phyloP scores from a whole-genome alignment of 2,329 filamentous ascomycete genomes.

The Lizonia empirigonia region DNA sequence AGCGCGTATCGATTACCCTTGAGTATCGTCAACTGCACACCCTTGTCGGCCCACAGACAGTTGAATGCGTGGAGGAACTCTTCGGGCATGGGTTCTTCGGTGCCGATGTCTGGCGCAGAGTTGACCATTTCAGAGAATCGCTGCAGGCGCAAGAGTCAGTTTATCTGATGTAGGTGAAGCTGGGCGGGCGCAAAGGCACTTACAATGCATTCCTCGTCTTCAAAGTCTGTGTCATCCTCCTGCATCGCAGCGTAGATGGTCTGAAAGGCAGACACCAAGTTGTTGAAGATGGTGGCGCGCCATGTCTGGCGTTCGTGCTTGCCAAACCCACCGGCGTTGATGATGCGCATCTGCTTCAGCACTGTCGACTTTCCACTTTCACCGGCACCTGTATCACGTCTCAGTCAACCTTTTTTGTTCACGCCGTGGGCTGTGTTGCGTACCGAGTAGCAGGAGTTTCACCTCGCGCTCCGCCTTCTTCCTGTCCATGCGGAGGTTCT shows the following conservation, averaged over 20 bases:
- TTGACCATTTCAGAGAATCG: constrained; percentile 78
- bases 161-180: not conserved
- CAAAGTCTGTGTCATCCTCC: constrained; percentile 79
- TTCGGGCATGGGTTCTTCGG: constrained; percentile 77
- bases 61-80: constrained; percentile 83
- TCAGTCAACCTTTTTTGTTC: constrained; percentile 28
- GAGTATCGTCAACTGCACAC: constrained; percentile 83
- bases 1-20: constrained; percentile 97
- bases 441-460: constrained; percentile 92
- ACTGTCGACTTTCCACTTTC: constrained; percentile 97
- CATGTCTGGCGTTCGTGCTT: constrained; percentile 89
- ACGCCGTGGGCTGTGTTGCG: constrained; percentile 37
- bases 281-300: constrained; percentile 94
- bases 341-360: constrained; percentile 98
- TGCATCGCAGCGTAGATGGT: constrained; percentile 90
- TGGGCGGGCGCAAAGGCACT: constrained; percentile 33
- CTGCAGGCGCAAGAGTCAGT: constrained; percentile 53
- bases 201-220: constrained; percentile 79
- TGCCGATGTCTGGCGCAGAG: constrained; percentile 79
- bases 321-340: constrained; percentile 90
- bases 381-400: constrained; percentile 73
- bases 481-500: constrained; percentile 82
- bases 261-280: constrained; percentile 90
- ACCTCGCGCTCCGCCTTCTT: constrained; percentile 86
- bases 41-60: constrained; percentile 79